Base-by-base conservation (phyloP, 108 stramenopile genomes). In the Stephanodiscus minutulus region DNA sequence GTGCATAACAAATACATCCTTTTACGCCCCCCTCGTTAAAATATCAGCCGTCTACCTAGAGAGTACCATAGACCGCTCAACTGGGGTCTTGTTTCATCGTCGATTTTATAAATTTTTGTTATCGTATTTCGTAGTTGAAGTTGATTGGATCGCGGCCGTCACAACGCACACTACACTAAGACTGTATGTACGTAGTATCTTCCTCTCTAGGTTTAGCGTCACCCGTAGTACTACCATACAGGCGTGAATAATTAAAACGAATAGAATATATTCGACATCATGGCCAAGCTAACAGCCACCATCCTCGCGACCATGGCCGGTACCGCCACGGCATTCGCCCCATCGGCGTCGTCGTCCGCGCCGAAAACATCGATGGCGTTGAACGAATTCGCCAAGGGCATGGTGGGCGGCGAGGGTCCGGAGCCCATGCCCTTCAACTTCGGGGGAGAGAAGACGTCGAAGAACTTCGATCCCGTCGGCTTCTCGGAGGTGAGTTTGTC, bases 391-490 rank as follows among this genome's bases (percentile, higher is more conserved):
- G 81, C 76, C 39, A 66, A 79, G 50, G 86, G 82, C n/a, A 52
- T 79, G 72, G 79, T 87, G 29, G 85, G 88, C 39, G 84, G 85
- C 28, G 83, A 88, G 58, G 82, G 83, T 39, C 78, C 78, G 29
- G 82, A 87, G 66, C 86, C 88, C 18, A 89, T 89, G 78, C 77
- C 77, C 36, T 82, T 83, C 82, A 47, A 66, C 39, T 48, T 43
- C 36, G 61, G 63, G n/a, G 61, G 70, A 5, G 44, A 58, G 20
- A 74, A 64, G 49, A 72, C 75, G 27, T 79, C 77, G 53, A 79
- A 70, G 69, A 72, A 82, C 64, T 91, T 82, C 57, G 89, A 93
- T 62, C 92, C 92, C 55, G 66, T 71, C 66, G 88, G 88, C 33
- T 81, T 91, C 62, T 60, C 89, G 20, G 88, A 85, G 85, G 86